These are phyloP conservation scores for Pseudogymnoascus sp. DNA, from an alignment of 2,329 filamentous ascomycete species.

Conservation along the genomic window DNA sequence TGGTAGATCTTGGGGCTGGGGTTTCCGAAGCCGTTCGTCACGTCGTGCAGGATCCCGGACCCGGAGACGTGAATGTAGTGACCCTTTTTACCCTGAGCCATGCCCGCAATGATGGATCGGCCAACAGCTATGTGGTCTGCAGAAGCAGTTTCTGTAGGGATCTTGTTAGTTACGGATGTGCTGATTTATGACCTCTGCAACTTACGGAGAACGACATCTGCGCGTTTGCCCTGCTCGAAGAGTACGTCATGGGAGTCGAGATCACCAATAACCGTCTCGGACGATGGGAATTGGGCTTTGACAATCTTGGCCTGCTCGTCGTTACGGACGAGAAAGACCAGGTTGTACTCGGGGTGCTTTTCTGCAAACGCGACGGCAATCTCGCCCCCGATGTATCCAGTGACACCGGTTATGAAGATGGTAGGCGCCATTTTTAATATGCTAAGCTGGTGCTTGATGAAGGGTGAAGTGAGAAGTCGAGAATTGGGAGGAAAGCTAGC, in stretches of 20 bases:
- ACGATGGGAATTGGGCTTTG: conserved; percentile 12
- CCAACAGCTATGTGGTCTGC: conserved; percentile 26
- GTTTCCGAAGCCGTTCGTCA: conserved; percentile 32
- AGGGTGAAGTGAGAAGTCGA: neutral
- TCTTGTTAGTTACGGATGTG: neutral
- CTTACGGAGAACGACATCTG: conserved; percentile 33
- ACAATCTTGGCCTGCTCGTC: conserved; percentile 17
- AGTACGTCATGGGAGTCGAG: conserved; percentile 30
- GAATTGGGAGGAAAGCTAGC: neutral
- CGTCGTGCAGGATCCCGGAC: conserved; percentile 35
- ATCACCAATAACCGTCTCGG: conserved; percentile 26
- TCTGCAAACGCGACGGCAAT: conserved; percentile 14
- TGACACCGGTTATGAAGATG: conserved; percentile 21
- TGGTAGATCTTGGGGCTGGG: conserved; percentile 44
- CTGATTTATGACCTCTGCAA: neutral
- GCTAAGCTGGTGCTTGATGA: neutral
- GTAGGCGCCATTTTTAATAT: conserved; percentile 13
- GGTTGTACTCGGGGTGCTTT: conserved; percentile 19
- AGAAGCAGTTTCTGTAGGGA: conserved; percentile 18
- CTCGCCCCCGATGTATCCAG: conserved; percentile 21
- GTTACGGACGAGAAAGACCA: conserved; percentile 18
- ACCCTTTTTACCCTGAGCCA: conserved; percentile 37
- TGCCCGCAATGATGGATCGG: conserved; percentile 39
- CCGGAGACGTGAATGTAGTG: conserved; percentile 46
- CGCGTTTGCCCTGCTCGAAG: conserved; percentile 26